phyloP scores from a whole-genome alignment of 768 basidiomycete species.

The Panus rudis region DNA sequence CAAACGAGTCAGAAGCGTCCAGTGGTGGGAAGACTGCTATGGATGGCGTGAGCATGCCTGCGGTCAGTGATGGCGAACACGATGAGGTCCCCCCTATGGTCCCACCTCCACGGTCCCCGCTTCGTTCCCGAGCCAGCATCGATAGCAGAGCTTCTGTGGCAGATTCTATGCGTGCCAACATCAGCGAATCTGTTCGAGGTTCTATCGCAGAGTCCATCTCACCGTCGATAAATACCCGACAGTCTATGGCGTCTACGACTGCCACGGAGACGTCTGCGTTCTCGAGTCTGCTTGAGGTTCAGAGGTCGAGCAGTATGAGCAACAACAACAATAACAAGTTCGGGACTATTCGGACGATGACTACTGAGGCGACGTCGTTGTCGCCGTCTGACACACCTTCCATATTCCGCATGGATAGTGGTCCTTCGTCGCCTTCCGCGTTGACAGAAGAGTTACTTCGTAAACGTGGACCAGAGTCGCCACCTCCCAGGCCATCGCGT shows the following conservation, averaged over 20 bases:
- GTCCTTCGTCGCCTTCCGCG: not conserved
- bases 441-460: slow-evolving; percentile 34
- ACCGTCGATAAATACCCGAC: slow-evolving; percentile 31
- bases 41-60: slow-evolving; percentile 12
- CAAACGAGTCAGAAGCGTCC: slow-evolving; percentile 35
- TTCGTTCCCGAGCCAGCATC: slow-evolving; percentile 33
- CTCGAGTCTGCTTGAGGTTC: slow-evolving; percentile 40
- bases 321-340: slow-evolving; percentile 49
- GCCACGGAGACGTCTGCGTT: slow-evolving; percentile 36
- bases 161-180: slow-evolving; percentile 22
- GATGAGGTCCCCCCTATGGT: slow-evolving; percentile 34
- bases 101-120: slow-evolving; percentile 44
- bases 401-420: slow-evolving; percentile 5
- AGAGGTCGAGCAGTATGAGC: slow-evolving; percentile 34
- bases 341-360: slow-evolving; percentile 76
- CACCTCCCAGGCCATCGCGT: slow-evolving; percentile 22
- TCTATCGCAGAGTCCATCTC: slow-evolving; percentile 26
- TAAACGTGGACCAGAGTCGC: slow-evolving; percentile 23
- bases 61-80: slow-evolving; percentile 22
- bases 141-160: slow-evolving; percentile 20
- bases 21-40: slow-evolving; percentile 17
- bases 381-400: slow-evolving; percentile 51
- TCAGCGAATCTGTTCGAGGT: slow-evolving; percentile 33
- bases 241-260: slow-evolving; percentile 55
- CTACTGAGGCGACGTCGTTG: slow-evolving; percentile 71